phyloP scores from a whole-genome alignment of 345 rosid species.

The Lepidium aucheri region DNA sequence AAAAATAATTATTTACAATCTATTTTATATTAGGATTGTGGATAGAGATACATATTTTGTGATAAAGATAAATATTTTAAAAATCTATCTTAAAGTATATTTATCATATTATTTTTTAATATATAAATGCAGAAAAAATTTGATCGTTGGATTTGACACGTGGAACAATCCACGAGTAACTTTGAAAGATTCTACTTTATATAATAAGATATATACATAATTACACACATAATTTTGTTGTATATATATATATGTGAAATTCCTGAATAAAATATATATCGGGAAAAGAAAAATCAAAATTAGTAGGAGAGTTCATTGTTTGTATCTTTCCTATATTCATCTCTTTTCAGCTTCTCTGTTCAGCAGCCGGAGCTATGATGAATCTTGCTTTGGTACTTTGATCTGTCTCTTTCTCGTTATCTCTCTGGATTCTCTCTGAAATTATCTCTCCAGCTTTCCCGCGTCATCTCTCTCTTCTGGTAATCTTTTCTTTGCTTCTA shows the following conservation, averaged over 20 bases:
- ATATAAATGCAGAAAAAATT: too few species aligned
- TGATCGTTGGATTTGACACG: too few species aligned
- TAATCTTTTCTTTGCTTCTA: not conserved
- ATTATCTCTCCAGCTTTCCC: constrained; percentile 10
- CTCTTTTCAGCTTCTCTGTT: constrained; percentile 5
- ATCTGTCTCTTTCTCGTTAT: not conserved
- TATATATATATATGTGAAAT: not conserved
- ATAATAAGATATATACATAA: too few species aligned
- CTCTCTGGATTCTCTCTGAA: constrained; percentile 1
- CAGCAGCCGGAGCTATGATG: constrained; percentile 9
- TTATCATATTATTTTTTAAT: too few species aligned
- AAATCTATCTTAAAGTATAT: too few species aligned
- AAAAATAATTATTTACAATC: too few species aligned
- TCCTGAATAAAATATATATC: not conserved
- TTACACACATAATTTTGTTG: too few species aligned
- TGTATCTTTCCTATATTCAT: not conserved
- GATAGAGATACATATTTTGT: too few species aligned
- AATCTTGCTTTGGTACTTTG: not conserved
- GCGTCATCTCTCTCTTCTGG: constrained; percentile 14
- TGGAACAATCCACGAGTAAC: too few species aligned
- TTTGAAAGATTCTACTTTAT: too few species aligned
- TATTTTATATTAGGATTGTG: too few species aligned
- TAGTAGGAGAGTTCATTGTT: not conserved
- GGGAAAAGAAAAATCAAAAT: not conserved
- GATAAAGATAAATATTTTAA: too few species aligned